Percentiles rank a stretch among this genome's conserved stretches.
These are phyloP conservation scores for Thielaviopsis populi DNA, from an alignment of 2,329 filamentous ascomycete species.

Conservation along the genomic window DNA sequence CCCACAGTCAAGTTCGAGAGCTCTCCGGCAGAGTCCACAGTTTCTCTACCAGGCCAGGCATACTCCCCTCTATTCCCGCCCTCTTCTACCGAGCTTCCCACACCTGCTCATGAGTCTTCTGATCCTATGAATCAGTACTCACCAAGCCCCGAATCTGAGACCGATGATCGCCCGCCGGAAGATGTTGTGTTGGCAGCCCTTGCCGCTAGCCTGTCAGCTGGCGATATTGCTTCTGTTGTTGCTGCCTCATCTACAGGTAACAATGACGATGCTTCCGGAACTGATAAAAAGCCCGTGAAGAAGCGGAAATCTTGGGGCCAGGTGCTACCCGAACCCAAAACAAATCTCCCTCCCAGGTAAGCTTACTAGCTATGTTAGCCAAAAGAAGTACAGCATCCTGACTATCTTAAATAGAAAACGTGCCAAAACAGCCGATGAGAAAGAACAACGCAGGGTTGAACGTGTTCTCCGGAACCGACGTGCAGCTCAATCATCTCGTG, in stretches of 20 bases:
- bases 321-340: conserved; percentile 90
- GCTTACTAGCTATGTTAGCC: conserved; percentile 19
- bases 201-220: conserved; percentile 9
- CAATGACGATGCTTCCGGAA: conserved; percentile 18
- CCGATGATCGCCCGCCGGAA: conserved; percentile 19
- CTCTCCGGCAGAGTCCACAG: conserved; percentile 39
- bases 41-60: conserved; percentile 35
- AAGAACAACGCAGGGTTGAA: conserved; percentile 94
- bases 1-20: conserved; percentile 37
- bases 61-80: conserved; percentile 35
- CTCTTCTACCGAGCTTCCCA: conserved; percentile 22
- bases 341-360: conserved; percentile 80
- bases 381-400: neutral
- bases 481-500: conserved; percentile 88
- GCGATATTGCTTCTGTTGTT: conserved; percentile 14
- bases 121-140: conserved; percentile 37
- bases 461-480: conserved; percentile 91
- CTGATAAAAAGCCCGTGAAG: conserved; percentile 62
- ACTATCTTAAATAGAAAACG: conserved; percentile 51
- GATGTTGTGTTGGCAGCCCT: conserved; percentile 20
- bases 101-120: conserved; percentile 23
- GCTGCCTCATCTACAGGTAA: conserved; percentile 17
- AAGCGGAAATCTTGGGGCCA: conserved; percentile 99
- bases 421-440: conserved; percentile 96
- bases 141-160: conserved; percentile 28